Evolutionary conservation across 805 yeast genomes (phyloP).

Genomic region (Wickerhamomyces ciferrii): DNA sequence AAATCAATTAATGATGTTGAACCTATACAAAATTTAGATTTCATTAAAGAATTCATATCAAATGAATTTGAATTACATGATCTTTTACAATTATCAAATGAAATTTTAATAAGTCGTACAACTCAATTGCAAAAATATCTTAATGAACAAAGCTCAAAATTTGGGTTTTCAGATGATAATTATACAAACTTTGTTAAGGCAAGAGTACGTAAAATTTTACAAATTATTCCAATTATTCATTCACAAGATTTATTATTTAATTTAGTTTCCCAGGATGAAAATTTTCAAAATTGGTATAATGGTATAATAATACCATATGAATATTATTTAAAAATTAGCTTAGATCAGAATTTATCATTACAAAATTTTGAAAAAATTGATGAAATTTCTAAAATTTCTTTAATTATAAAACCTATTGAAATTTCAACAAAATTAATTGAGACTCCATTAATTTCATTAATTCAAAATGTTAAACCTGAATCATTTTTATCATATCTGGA

Average conservation of each 20-base stretch:
- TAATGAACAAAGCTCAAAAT: background rate
- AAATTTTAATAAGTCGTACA: background rate
- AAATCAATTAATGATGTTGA: no score
- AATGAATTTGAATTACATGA: background rate
- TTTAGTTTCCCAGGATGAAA: slow-evolving; percentile 5
- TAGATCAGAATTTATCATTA: slow-evolving; percentile 9
- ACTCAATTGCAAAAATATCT: background rate
- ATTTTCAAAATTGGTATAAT: slow-evolving; percentile 20
- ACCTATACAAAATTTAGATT: background rate
- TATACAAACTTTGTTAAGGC: slow-evolving; percentile 6
- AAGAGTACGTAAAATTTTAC: slow-evolving; percentile 3
- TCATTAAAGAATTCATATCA: background rate
- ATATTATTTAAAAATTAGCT: slow-evolving; percentile 18
- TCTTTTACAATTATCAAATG: background rate
- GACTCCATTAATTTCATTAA: background rate
- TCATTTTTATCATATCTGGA: background rate
- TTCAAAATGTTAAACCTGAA: background rate
- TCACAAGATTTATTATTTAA: slow-evolving; percentile 21
- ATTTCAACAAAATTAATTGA: background rate
- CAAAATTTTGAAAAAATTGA: slow-evolving; percentile 17
- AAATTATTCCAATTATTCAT: background rate
- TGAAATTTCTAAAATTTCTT: slow-evolving; percentile 8
- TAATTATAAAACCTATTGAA: slow-evolving; percentile 9
- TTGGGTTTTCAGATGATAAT: background rate
- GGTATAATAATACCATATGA: slow-evolving; percentile 23